Base-by-base conservation (phyloP, 192 early-diverging fungal species). In the Coemansia sp. region DNA sequence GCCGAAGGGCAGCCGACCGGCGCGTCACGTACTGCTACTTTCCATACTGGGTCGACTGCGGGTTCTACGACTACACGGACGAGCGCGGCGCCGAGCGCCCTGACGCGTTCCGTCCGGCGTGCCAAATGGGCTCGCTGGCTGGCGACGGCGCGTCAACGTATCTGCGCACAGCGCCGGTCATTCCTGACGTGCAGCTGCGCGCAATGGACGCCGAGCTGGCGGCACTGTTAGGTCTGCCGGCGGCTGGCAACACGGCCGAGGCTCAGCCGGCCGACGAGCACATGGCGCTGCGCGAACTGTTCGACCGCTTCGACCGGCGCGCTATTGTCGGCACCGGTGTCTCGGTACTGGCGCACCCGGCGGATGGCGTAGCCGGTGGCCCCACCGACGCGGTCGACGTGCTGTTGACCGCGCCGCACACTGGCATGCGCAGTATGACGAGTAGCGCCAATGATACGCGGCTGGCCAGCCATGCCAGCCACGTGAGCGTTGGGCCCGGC, bases 11-110 rank as follows among this genome's bases (percentile, higher is more conserved):
- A 25, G 18, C 27, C 3, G 69, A 72, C 22, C 21, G 53, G 22
- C 90, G 70, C 74, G 51, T 65, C 8, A 18, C 25, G 2, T 68
- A 78, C 69, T 64, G 33, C 39, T 78, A 83, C 59, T 86, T 93
- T 48, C 93, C 95, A 0, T 84, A 90, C 63, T 98, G 95, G 95
- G 81, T 96, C 17, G 93, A 96, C 62, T 86, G 87, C 57, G 93
- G 89, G 56, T 98, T 94, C 62, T 96, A 91, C 78, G 77, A 69
- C 61, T 68, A 73, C 57, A 46, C 60, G 2, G 73, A 76, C 12
- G 62, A 69, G 34, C 60, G 61, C 5, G 49, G 22, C 4, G 8
- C 54, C 3, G 47, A 54, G 23, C 73, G 43, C 10, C 10, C 52
- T 11, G 64, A 56, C 27, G 40, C 39, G 11, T 76, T 76, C 43